Conservation (phyloP, 2,329 filamentous ascomycete species). For the Stachybotrys echinatus region DNA sequence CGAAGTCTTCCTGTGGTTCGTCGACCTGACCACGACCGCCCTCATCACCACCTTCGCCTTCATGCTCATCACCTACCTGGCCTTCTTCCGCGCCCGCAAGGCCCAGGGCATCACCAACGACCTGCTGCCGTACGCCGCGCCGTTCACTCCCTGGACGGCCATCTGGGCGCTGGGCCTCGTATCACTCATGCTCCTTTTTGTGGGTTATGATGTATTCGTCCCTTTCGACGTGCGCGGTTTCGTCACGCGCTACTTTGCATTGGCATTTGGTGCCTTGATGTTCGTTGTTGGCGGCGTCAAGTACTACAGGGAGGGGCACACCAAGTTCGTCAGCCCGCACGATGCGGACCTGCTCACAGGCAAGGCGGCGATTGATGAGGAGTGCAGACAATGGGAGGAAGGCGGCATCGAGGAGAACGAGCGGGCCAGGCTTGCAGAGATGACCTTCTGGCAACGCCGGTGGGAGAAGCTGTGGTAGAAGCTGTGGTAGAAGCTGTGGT, state of each 20-base stretch:
- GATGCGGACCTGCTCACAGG: constrained; percentile 36
- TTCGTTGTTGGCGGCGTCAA: constrained; percentile 34
- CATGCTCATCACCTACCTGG: constrained; percentile 35
- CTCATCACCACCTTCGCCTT: constrained; percentile 51
- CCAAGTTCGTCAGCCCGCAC: constrained; percentile 19
- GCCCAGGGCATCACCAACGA: constrained; percentile 41
- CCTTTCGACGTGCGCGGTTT: constrained; percentile 44
- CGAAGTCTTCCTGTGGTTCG: constrained; percentile 47
- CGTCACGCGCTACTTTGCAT: constrained; percentile 47
- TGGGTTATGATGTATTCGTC: constrained; percentile 51
- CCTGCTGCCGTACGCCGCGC: constrained; percentile 43
- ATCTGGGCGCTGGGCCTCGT: constrained; percentile 44
- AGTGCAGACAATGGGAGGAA: constrained; percentile 38
- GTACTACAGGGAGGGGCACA: constrained; percentile 17
- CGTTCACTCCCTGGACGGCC: constrained; percentile 45
- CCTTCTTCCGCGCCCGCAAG: constrained; percentile 42
- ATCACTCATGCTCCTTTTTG: constrained; percentile 44
- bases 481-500: background rate
- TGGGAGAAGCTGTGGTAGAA: constrained; percentile 35
- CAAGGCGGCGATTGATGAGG: constrained; percentile 59
- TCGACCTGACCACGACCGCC: constrained; percentile 49
- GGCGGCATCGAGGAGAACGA: constrained; percentile 41
- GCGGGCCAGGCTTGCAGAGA: constrained; percentile 25
- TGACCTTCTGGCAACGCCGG: constrained; percentile 26
- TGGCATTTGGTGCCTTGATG: constrained; percentile 47